Percentiles rank a stretch among this genome's conserved stretches.
Conservation (phyloP, 2,329 filamentous ascomycete species). For the Xylariomycetidae sp. region DNA sequence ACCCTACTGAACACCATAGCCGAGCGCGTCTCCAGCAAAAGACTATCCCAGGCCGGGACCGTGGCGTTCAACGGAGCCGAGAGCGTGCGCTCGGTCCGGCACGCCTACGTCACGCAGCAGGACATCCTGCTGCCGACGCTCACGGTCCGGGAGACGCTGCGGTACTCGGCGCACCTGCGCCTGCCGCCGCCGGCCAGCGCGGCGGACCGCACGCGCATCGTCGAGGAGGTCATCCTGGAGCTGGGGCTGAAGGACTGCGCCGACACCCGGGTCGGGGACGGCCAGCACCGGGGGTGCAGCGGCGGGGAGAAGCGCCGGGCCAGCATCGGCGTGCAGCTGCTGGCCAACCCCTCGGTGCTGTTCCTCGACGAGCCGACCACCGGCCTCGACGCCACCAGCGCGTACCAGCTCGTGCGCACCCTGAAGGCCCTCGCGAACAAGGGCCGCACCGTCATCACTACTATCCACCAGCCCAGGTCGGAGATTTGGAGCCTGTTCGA, state of each 20-base stretch:
- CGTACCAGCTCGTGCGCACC: conserved; percentile 66
- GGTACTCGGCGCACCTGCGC: conserved; percentile 66
- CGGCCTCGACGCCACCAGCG: conserved; percentile 70
- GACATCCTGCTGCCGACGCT: conserved; percentile 67
- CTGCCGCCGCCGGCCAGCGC: conserved; percentile 56
- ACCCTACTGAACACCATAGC: conserved; percentile 66
- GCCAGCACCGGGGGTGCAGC: conserved; percentile 67
- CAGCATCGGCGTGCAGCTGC: conserved; percentile 70
- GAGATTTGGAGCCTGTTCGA: conserved; percentile 78
- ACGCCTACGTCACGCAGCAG: conserved; percentile 71
- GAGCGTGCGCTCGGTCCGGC: conserved; percentile 48
- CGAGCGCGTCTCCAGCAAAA: conserved; percentile 55
- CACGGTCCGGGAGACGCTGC: conserved; percentile 69
- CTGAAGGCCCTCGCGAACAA: conserved; percentile 62
- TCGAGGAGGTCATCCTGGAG: conserved; percentile 72
- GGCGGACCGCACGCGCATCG: conserved; percentile 54
- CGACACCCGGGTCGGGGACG: conserved; percentile 66
- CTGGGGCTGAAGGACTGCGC: conserved; percentile 72
- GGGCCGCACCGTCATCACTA: conserved; percentile 65
- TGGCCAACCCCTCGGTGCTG: conserved; percentile 72
- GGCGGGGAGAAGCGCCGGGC: conserved; percentile 73
- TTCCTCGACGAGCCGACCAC: conserved; percentile 78
- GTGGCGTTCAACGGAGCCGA: conserved; percentile 56
- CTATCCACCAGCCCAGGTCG: conserved; percentile 71
- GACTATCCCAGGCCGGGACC: conserved; percentile 45